Evolutionary conservation across 2,329 filamentous ascomycete genomes (phyloP).

Genomic region (Curvularia verruculosa): DNA sequence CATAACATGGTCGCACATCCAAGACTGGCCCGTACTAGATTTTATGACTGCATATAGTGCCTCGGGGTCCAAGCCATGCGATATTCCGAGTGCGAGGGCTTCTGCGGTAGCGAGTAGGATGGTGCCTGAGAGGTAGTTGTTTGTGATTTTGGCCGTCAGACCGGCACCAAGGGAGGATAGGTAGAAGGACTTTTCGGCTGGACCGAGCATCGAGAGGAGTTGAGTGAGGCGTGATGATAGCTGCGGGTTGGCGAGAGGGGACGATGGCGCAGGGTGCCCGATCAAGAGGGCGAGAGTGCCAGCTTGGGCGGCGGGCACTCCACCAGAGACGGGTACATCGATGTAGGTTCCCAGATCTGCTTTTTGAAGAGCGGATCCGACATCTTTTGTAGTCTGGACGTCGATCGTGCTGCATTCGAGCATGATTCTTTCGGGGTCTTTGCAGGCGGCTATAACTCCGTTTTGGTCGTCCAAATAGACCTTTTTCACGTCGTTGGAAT

Average conservation of each 20-base stretch:
- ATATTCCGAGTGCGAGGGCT: constrained; percentile 41
- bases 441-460: constrained; percentile 33
- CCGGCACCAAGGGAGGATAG: constrained; percentile 36
- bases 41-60: constrained; percentile 38
- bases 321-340: constrained; percentile 44
- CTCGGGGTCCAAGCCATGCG: constrained; percentile 38
- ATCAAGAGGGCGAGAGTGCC: constrained; percentile 38
- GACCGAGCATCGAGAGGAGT: constrained; percentile 31
- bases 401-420: constrained; percentile 46
- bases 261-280: constrained; percentile 24
- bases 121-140: constrained; percentile 43
- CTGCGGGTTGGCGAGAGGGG: not conserved
- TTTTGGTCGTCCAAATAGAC: constrained; percentile 36
- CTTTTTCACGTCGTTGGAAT: constrained; percentile 33
- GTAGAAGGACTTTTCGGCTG: constrained; percentile 39
- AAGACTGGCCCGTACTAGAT: constrained; percentile 40
- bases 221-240: constrained; percentile 20
- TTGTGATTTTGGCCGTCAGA: constrained; percentile 43
- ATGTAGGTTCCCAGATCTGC: constrained; percentile 31
- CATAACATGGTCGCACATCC: constrained; percentile 46
- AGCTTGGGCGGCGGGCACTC: constrained; percentile 38
- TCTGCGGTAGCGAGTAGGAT: constrained; percentile 42
- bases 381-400: constrained; percentile 33
- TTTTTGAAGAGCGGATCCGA: constrained; percentile 26
- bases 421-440: constrained; percentile 29